Conservation (phyloP, 306 rosid species). For the Heteromeles arbutifolia region DNA sequence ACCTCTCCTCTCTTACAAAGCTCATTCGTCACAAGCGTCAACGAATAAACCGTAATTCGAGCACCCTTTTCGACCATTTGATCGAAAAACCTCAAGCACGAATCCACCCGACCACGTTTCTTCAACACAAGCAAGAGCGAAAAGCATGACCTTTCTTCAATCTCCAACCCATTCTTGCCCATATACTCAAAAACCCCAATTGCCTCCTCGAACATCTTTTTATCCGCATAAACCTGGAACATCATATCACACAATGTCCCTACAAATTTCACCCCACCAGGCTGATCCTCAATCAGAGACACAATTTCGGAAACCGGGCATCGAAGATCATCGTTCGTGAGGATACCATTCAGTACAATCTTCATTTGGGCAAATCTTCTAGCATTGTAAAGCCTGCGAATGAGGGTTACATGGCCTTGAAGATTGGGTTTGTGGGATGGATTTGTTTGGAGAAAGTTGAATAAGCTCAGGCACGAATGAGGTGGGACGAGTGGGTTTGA, state of each 20-base stretch:
- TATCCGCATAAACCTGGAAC: slow-evolving; percentile 53
- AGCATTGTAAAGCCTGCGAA: slow-evolving; percentile 39
- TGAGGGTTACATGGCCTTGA: slow-evolving; percentile 45
- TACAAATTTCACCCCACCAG: slow-evolving; percentile 24
- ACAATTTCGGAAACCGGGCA: slow-evolving; percentile 21
- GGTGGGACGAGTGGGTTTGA: slow-evolving; percentile 42
- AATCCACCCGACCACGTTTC: slow-evolving; percentile 32
- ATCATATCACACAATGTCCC: slow-evolving; percentile 62
- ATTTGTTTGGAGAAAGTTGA: slow-evolving; percentile 39
- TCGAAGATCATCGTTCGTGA: slow-evolving; percentile 12
- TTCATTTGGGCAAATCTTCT: slow-evolving; percentile 45
- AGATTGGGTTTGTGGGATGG: slow-evolving; percentile 46
- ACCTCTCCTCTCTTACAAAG: slow-evolving; percentile 53
- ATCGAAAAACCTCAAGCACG: slow-evolving; percentile 36
- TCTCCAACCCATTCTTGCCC: slow-evolving; percentile 30
- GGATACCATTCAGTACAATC: slow-evolving; percentile 36
- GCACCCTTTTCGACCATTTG: slow-evolving; percentile 52
- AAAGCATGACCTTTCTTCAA: slow-evolving; percentile 80
- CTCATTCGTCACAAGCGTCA: slow-evolving; percentile 57
- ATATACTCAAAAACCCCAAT: slow-evolving; percentile 44
- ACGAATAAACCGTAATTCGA: slow-evolving; percentile 44
- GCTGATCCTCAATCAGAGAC: slow-evolving; percentile 29
- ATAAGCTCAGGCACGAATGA: slow-evolving; percentile 38
- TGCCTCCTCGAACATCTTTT: slow-evolving; percentile 52
- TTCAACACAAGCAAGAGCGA: slow-evolving; percentile 58